A percentile compares a stretch with the other conserved stretches of the same genome.
phyloP scores from a whole-genome alignment of 2,329 filamentous ascomycete species.

The Alternaria burnsii region DNA sequence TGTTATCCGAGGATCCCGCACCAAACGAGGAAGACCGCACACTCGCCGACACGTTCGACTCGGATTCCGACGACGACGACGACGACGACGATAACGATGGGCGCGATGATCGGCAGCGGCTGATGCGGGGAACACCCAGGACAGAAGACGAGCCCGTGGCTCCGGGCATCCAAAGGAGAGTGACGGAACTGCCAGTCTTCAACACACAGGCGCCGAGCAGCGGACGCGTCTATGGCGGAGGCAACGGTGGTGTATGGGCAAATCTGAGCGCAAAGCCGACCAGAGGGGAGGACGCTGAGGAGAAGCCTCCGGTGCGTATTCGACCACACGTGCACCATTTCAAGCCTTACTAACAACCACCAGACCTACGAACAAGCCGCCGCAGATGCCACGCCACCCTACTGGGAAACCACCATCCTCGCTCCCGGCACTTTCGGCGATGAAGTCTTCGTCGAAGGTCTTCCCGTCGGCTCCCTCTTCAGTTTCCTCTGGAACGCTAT shows the following conservation, averaged over 20 bases:
- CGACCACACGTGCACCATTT: neutral
- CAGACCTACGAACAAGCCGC: constrained; percentile 98
- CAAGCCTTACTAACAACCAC: constrained; percentile 45
- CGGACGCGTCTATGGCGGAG: constrained; percentile 71
- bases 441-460: constrained; percentile 95
- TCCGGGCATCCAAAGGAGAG: constrained; percentile 56
- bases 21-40: constrained; percentile 73
- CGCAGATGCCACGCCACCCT: constrained; percentile 92
- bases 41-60: constrained; percentile 91
- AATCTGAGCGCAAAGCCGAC: constrained; percentile 93
- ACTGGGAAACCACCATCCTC: constrained; percentile 98
- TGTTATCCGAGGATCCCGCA: constrained; percentile 62
- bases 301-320: constrained; percentile 85
- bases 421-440: constrained; percentile 90
- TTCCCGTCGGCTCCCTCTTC: constrained; percentile 89
- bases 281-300: constrained; percentile 80
- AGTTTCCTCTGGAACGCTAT: constrained; percentile 89
- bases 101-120: constrained; percentile 81
- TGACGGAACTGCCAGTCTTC: constrained; percentile 65
- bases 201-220: constrained; percentile 50
- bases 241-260: constrained; percentile 94
- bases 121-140: constrained; percentile 73
- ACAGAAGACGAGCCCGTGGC: constrained; percentile 36
- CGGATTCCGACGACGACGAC: constrained; percentile 69
- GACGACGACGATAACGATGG: constrained; percentile 67